These are phyloP conservation scores for Beauveria medogensis DNA, from an alignment of 2,329 filamentous ascomycete species.

Conservation along the genomic window DNA sequence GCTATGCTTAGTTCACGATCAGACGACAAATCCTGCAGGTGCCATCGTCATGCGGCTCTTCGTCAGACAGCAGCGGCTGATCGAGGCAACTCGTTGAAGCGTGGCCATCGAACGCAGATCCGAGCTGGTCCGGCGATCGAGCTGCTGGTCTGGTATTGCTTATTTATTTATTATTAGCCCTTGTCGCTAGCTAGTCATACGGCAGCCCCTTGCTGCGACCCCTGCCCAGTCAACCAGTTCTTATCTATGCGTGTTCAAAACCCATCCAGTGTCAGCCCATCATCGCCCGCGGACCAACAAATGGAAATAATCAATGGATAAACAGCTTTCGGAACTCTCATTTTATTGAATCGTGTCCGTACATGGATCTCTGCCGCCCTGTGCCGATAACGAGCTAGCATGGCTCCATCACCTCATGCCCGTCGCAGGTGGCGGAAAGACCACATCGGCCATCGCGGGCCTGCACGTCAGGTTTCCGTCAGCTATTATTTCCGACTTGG, in stretches of 20 bases:
- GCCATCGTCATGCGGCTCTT: not conserved
- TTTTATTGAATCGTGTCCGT: not conserved
- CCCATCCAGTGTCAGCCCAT: not conserved
- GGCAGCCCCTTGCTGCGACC: too few relatives aligned
- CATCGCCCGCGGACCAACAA: not conserved
- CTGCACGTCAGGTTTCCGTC: not conserved
- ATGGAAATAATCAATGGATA: not conserved
- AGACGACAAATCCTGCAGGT: not conserved
- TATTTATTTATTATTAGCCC: too few relatives aligned
- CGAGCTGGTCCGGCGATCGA: not conserved
- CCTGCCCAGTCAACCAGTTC: not conserved
- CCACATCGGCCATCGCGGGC: not conserved
- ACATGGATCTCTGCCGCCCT: not conserved
- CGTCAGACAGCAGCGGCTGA: too few relatives aligned
- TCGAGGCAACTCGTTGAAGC: too few relatives aligned
- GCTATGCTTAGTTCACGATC: not conserved
- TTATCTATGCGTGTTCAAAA: too few relatives aligned
- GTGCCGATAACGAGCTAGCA: not conserved
- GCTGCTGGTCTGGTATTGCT: not conserved
- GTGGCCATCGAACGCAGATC: too few relatives aligned
- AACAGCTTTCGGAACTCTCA: too few relatives aligned
- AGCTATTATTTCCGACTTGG: not conserved
- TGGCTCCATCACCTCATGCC: not conserved
- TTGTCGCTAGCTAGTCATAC: not conserved
- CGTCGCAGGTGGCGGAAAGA: not conserved